These are phyloP conservation scores for Dipodascus albidus DNA, from an alignment of 805 yeast species.

Conservation along the genomic window DNA sequence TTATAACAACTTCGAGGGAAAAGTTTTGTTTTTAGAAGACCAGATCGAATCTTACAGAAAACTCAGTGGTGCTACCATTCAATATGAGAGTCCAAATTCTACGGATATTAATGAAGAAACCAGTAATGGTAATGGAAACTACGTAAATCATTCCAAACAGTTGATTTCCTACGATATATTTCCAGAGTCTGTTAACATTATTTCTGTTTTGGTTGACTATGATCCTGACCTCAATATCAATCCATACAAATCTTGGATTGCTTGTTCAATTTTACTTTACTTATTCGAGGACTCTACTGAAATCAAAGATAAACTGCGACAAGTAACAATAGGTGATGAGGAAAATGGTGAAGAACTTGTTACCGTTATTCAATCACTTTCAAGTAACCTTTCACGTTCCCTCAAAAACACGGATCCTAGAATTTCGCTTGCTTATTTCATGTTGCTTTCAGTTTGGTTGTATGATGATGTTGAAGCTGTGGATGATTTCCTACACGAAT, in stretches of 20 bases:
- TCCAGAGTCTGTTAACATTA: slow-evolving; percentile 42
- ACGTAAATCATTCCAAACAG: neutral
- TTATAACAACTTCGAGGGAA: slow-evolving; percentile 48
- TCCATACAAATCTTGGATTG: slow-evolving; percentile 83
- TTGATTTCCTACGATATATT: slow-evolving; percentile 2
- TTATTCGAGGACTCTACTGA: slow-evolving; percentile 36
- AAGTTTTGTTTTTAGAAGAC: slow-evolving; percentile 48
- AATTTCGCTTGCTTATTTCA: slow-evolving; percentile 63
- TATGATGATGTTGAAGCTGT: slow-evolving; percentile 70
- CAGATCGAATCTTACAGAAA: slow-evolving; percentile 41
- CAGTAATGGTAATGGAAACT: neutral
- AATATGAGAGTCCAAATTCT: slow-evolving; percentile 3
- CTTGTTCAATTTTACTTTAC: slow-evolving; percentile 52
- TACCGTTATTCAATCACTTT: slow-evolving; percentile 59
- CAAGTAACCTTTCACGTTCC: slow-evolving; percentile 60
- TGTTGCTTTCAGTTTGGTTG: slow-evolving; percentile 64
- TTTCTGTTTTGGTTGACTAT: slow-evolving; percentile 62
- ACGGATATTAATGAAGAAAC: neutral
- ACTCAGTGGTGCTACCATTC: slow-evolving; percentile 14
- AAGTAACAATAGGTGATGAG: slow-evolving; percentile 42
- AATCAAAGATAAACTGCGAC: slow-evolving; percentile 28
- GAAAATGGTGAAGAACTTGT: slow-evolving; percentile 53
- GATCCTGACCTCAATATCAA: slow-evolving; percentile 62
- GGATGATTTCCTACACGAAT: slow-evolving; percentile 59
- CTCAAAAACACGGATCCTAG: slow-evolving; percentile 57